These are phyloP conservation scores for Trametes sanguinea DNA, from an alignment of 768 basidiomycete genomes.

Conservation along the genomic window DNA sequence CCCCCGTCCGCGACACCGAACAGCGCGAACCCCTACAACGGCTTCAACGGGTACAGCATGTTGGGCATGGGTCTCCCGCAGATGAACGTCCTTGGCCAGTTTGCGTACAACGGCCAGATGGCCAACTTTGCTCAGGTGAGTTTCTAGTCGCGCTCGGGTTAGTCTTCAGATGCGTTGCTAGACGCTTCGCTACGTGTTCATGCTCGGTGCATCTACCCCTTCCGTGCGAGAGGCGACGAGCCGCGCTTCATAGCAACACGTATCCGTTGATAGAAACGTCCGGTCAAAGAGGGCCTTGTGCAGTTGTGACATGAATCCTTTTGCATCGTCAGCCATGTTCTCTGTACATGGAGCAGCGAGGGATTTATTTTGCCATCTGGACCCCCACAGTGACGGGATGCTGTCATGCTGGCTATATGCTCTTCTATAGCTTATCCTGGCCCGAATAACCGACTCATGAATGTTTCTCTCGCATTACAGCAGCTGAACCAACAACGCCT, in stretches of 20 bases:
- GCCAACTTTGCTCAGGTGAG: conserved; percentile 66
- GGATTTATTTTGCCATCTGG: not conserved
- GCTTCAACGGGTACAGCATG: conserved; percentile 74
- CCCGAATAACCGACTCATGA: not conserved
- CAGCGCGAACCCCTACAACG: conserved; percentile 50
- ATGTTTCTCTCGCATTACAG: conserved; percentile 28
- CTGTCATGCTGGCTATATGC: too few relatives aligned
- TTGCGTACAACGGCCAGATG: conserved; percentile 73
- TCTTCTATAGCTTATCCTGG: too few relatives aligned
- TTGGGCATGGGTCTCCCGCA: conserved; percentile 78
- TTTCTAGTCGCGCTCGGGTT: not conserved
- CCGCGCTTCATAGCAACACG: too few relatives aligned
- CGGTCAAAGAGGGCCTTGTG: too few relatives aligned
- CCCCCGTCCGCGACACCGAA: conserved; percentile 41
- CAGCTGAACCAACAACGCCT: conserved; percentile 59
- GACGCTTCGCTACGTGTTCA: too few relatives aligned
- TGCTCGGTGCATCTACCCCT: too few relatives aligned
- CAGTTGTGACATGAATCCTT: too few relatives aligned
- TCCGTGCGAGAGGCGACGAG: too few relatives aligned
- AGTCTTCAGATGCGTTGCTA: too few relatives aligned
- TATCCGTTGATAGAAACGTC: too few relatives aligned
- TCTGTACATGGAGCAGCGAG: conserved; percentile 24
- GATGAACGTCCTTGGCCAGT: conserved; percentile 71
- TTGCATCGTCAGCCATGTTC: too few relatives aligned
- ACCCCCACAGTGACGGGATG: too few relatives aligned